phyloP scores from a whole-genome alignment of 495 filamentous ascomycete genomes.

The Talaromyces borbonicus region DNA sequence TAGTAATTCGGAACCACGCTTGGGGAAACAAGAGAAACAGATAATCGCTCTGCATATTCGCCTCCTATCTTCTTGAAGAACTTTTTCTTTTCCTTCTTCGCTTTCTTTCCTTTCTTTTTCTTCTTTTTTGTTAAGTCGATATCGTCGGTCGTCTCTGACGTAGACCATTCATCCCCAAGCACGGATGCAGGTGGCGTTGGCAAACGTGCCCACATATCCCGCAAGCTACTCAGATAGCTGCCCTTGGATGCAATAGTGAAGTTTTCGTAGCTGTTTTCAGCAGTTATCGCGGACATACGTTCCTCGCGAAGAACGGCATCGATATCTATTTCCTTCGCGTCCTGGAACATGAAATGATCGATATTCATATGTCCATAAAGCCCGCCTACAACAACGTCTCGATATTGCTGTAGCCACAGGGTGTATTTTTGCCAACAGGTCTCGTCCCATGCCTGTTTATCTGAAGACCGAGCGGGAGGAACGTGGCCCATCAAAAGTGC shows the following conservation, averaged over 20 bases:
- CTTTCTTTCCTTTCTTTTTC: conserved; percentile 31
- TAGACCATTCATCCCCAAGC: conserved; percentile 5
- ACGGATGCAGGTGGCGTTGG: conserved; percentile 41
- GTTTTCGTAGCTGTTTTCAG: conserved; percentile 6
- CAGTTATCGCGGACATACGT: conserved; percentile 6
- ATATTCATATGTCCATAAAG: conserved; percentile 97
- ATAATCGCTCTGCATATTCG: conserved; percentile 74
- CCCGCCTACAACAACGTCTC: conserved; percentile 73
- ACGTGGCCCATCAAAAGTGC: conserved; percentile 92
- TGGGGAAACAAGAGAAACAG: conserved; percentile 65
- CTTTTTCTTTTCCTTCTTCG: conserved; percentile 42
- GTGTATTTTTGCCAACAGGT: conserved; percentile 98
- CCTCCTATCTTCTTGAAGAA: conserved; percentile 64
- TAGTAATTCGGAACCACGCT: conserved; percentile 92
- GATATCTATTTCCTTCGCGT: conserved; percentile 63
- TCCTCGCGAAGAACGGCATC: conserved; percentile 14
- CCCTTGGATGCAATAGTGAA: conserved; percentile 54
- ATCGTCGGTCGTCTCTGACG: conserved; percentile 9
- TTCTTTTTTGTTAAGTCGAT: conserved; percentile 20
- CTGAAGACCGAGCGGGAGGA: conserved; percentile 72
- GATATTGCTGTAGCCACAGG: conserved; percentile 78
- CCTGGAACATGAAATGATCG: conserved; percentile 93
- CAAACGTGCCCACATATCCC: conserved; percentile 65
- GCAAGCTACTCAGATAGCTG: conserved; percentile 72
- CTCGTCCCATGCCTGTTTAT: conserved; percentile 82